A percentile compares a stretch with the other conserved stretches of the same genome.
These are phyloP conservation scores for Boletus coccyginus DNA, from an alignment of 768 basidiomycete species.

Conservation along the genomic window DNA sequence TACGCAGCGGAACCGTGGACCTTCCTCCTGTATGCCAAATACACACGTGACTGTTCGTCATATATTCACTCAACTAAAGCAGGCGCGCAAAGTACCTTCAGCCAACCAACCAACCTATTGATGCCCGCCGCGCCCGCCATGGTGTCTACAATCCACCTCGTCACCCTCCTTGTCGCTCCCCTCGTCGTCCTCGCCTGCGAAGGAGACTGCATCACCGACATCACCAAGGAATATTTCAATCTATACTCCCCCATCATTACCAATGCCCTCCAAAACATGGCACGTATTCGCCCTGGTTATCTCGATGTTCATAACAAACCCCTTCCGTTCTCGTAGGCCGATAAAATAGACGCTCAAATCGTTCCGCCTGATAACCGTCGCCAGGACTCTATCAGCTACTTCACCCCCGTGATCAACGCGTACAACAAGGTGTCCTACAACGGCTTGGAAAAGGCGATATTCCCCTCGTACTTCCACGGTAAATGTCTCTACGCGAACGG, in stretches of 20 bases:
- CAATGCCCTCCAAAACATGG: conserved; percentile 40
- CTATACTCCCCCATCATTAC: conserved; percentile 49
- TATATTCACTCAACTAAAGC: neutral
- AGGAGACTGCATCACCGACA: conserved; percentile 61
- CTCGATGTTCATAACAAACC: neutral
- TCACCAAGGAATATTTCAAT: conserved; percentile 52
- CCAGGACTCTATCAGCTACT: conserved; percentile 31
- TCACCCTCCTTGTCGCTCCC: conserved; percentile 31
- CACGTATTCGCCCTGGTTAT: conserved; percentile 26
- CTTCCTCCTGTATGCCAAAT: conserved; percentile 4
- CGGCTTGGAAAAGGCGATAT: conserved; percentile 54
- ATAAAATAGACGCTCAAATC: conserved; percentile 33
- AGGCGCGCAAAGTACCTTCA: neutral
- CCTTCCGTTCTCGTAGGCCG: conserved; percentile 27
- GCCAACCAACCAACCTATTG: neutral
- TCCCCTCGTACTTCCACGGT: conserved; percentile 71
- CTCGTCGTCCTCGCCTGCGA: conserved; percentile 57
- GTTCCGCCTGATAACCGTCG: conserved; percentile 28
- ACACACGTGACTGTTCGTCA: conserved; percentile 19
- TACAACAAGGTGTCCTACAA: conserved; percentile 46
- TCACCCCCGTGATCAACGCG: conserved; percentile 45
- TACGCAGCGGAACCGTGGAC: neutral
- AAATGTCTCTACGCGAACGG: conserved; percentile 59
- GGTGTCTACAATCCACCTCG: conserved; percentile 19
- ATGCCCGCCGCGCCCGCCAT: conserved; percentile 15